Evolutionary conservation across 306 rosid genomes (phyloP), one percentile per base, ranked within the genome.

Genomic region (Hippophae gyantsensis): DNA sequence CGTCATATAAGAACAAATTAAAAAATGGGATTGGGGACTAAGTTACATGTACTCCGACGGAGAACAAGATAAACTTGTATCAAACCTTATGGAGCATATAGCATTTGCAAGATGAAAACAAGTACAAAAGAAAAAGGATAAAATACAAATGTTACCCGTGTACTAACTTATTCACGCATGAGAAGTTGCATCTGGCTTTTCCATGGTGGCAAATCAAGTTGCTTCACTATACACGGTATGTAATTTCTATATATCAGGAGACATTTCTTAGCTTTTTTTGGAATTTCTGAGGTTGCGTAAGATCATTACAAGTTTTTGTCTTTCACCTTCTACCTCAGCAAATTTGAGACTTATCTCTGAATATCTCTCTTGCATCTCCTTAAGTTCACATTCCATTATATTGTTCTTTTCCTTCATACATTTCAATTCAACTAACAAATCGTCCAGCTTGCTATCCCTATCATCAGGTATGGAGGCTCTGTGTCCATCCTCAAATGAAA

Each of bases 341-440:
- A 93, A 93, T 73, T 76, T 88, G 70, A 93, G 97, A 81, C 99
- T 93, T 75, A 88, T 86, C 76, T 88, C 99, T 62, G 95, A 84
- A 78, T 93, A 93, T 79, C 99, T 86, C 82, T 86, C 94, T 75
- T 93, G 99, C 94, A 93, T 93, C 50, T 93, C 99, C 72, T 88
- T 88, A 25, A 93, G 88, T 56, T 88, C 99, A n/a, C 60, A 74
- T 79, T 88, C 97, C 99, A 88, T 93, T 54, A 73, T 48, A 54
- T 64, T 60, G 82, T 88, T 93, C 71, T 76, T 88, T 69, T 84
- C 90, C 78, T 64, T 86, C 62, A 80, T 48, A 23, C 75, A 66
- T 46, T 68, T 69, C 54, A 85, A 58, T 69, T 93, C 94, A 11
- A 62, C 62, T 3, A 65, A 60, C 48, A 78, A 59, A 18, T 76